Conservation (phyloP, 2,329 filamentous ascomycete genomes). For the Aureobasidium zeae region DNA sequence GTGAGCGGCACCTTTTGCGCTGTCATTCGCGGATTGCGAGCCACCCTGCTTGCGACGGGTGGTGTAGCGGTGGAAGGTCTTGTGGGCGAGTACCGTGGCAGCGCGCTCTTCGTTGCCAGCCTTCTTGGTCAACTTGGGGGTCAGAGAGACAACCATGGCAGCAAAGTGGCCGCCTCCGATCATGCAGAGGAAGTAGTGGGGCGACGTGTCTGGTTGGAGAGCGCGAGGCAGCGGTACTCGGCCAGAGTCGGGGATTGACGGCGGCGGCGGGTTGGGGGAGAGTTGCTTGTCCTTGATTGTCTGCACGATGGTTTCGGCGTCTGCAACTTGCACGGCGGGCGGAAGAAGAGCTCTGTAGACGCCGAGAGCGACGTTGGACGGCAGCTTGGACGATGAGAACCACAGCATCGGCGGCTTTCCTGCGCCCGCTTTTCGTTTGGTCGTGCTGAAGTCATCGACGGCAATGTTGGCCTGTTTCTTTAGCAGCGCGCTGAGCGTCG, state of each 20-base stretch:
- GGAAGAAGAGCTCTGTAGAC: slow-evolving; percentile 78
- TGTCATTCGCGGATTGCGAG: slow-evolving; percentile 86
- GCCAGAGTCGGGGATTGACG: slow-evolving; percentile 39
- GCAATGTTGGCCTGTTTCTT: slow-evolving; percentile 74
- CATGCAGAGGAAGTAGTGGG: slow-evolving; percentile 95
- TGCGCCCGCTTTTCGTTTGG: slow-evolving; percentile 43
- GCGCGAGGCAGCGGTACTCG: slow-evolving; percentile 45
- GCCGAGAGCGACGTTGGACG: slow-evolving; percentile 70
- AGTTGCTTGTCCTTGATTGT: slow-evolving; percentile 70
- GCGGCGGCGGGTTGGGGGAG: slow-evolving; percentile 45
- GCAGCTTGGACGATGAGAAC: slow-evolving; percentile 69
- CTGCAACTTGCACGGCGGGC: slow-evolving; percentile 57
- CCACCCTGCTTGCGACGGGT: slow-evolving; percentile 94
- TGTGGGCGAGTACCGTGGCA: slow-evolving; percentile 83
- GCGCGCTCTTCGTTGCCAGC: slow-evolving; percentile 69
- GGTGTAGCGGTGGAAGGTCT: slow-evolving; percentile 96
- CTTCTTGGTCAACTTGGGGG: slow-evolving; percentile 66
- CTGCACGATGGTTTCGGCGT: slow-evolving; percentile 50
- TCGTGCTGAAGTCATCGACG: slow-evolving; percentile 35
- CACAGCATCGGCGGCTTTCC: slow-evolving; percentile 72
- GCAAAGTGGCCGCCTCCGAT: slow-evolving; percentile 97
- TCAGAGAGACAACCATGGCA: slow-evolving; percentile 85
- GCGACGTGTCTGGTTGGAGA: slow-evolving; percentile 39
- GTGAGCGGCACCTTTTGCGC: slow-evolving; percentile 85
- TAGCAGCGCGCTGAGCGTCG: slow-evolving; percentile 64